Percentiles rank a stretch among this genome's conserved stretches.
phyloP scores from a whole-genome alignment of 2,329 filamentous ascomycete genomes.

The Tolypocladium nubicola region DNA sequence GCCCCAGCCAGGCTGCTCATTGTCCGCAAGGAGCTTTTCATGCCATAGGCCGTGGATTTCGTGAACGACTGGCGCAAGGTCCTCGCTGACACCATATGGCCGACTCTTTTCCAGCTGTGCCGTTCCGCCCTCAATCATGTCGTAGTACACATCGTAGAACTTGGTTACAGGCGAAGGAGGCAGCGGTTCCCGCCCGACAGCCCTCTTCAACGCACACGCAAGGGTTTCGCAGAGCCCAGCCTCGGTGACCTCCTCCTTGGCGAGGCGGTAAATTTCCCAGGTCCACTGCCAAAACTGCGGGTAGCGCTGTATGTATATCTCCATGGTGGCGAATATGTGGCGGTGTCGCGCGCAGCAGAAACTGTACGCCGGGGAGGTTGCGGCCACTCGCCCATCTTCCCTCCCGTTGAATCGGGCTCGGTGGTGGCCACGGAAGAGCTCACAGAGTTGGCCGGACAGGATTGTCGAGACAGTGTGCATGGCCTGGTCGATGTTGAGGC shows the following conservation, averaged over 20 bases:
- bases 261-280: conserved; percentile 1
- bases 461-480: conserved; percentile 3
- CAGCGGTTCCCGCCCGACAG: neutral
- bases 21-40: neutral
- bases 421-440: conserved; percentile 5
- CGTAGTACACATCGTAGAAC: conserved; percentile 2
- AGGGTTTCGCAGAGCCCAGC: conserved; percentile 4
- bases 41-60: conserved; percentile 4
- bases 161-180: neutral
- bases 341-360: conserved; percentile 5
- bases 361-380: conserved; percentile 4
- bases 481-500: neutral
- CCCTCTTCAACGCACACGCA: conserved; percentile 1
- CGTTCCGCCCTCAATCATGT: conserved; percentile 1
- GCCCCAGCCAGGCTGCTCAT: conserved; percentile 5
- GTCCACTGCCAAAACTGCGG: conserved; percentile 5
- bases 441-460: conserved; percentile 3
- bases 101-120: neutral
- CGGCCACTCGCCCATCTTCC: conserved; percentile 5
- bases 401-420: conserved; percentile 2
- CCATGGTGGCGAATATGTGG: conserved; percentile 4
- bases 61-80: neutral
- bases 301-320: conserved; percentile 1
- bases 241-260: conserved; percentile 3
- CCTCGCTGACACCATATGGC: conserved; percentile 1